Evolutionary conservation across 2,329 filamentous ascomycete species (phyloP), one percentile per base, ranked within the genome.

Genomic region (Paraphoma sp.): DNA sequence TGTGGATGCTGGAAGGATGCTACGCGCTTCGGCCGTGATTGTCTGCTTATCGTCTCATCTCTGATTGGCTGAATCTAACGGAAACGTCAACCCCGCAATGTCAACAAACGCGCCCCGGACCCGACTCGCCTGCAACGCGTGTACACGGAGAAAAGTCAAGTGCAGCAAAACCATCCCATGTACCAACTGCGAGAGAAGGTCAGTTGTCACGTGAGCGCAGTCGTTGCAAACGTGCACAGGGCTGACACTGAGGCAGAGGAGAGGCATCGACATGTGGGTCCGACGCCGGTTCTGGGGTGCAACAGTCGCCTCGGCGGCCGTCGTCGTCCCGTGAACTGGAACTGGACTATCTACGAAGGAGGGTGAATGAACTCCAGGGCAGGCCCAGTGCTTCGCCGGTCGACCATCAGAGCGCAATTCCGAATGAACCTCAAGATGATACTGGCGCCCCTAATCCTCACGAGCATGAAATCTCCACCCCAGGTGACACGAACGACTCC

Each of bases 111-210:
- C 29, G 33, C 11, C 47, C 23, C 53, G 56, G 33, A 49, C 38
- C 17, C 44, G 53, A 41, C 57, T 70, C n/a, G 67, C 70, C 3
- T 73, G 71, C 53, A 50, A 60, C 8, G 63, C 64, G 30, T 74
- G 71, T 56, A 65, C 71, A 11, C 55, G 65, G 17, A 60, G 67
- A 45, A 75, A 75, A 48, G 67, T 74, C 30, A 72, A 76, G 57
- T 80, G 77, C 52, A 75, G 78, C 56, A 79, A 78, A 61, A 67
- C 71, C 4, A 60, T 79, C 2, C 77, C 76, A 23, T 79, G 76
- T 64, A 68, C 68, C 36, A 79, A 78, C 52, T 80, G 78, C 56
- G 64, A 66, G n/a, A 69, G 68, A 54, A 68, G 69, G 64, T 64
- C 62, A 36, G 33, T 36, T 14, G 14, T 36, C 33, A 36, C 33